Evolutionary conservation across 2,329 filamentous ascomycete species (phyloP), one percentile per base, ranked within the genome.

Genomic region (Epichloe brachyelytri): DNA sequence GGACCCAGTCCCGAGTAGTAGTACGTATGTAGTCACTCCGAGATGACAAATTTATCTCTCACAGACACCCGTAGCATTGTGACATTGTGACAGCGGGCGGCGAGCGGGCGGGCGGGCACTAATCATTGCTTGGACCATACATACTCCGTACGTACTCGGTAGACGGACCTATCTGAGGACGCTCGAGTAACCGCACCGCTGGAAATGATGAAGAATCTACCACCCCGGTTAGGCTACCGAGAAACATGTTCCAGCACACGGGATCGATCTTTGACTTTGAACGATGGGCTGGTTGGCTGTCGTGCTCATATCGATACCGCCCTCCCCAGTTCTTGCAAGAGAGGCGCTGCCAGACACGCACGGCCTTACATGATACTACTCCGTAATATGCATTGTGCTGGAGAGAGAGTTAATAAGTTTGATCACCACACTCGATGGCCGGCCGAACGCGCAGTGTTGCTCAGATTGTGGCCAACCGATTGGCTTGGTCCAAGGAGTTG

Each of bases 221-320:
- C 22, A 49, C 37, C 37, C 36, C 51, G 46, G 46, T 40, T 37
- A 49, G 46, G 20, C 41, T 46, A 46, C 46, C 51, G 46, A 52
- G 51, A 52, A 46, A 52, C 46, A 49, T 46, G 43, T 30, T 7
- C 43, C n/a, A 46, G 26, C 46, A 37, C 41, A 43, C 36, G 34
- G 40, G 45, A 41, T 48, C 46, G 34, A 51, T 40, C 26, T 46
- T 22, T 34, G 20, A 17, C 41, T 20, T 44, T 17, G 12, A 14
- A 26, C 41, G n/a, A 10, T 10, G 17, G 39, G 39, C 17, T 10
- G 41, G 5, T 22, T 15, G 22, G 10, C 12, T 33, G 4, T 26
- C 15, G 30, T 44, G 22, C 22, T 17, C 11, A 17, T 30, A 20
- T 44, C 5, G 15, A 30, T 30, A 30, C 4, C 14, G 12, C 11